phyloP scores from a whole-genome alignment of 177 flowering plant species.

The Vitis hybrid region DNA sequence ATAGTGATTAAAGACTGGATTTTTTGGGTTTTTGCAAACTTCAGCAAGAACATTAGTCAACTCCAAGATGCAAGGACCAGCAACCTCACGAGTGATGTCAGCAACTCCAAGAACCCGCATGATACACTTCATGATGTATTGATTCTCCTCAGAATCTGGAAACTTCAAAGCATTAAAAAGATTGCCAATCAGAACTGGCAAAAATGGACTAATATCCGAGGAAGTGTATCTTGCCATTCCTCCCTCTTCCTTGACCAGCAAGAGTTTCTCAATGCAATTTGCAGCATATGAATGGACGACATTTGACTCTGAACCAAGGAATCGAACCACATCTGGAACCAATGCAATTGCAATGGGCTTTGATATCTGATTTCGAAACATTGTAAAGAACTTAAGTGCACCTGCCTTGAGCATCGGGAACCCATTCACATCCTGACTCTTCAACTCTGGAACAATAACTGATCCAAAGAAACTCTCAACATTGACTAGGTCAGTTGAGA shows the following conservation, averaged over 20 bases:
- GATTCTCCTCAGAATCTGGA: conserved; percentile 91
- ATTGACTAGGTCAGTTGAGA: conserved; percentile 79
- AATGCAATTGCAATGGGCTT: conserved; percentile 55
- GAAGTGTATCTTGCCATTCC: conserved; percentile 61
- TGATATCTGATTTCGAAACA: conserved; percentile 68
- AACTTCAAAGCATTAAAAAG: conserved; percentile 71
- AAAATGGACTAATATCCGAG: conserved; percentile 57
- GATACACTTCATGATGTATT: conserved; percentile 88
- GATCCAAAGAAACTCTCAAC: conserved; percentile 67
- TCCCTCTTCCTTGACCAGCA: conserved; percentile 81
- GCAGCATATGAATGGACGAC: conserved; percentile 98
- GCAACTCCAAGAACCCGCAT: conserved; percentile 90
- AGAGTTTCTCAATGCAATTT: conserved; percentile 85
- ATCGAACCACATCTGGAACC: conserved; percentile 69
- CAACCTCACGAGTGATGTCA: conserved; percentile 63
- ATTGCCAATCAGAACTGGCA: conserved; percentile 62
- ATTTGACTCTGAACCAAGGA: conserved; percentile 77
- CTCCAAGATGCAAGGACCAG: conserved; percentile 63
- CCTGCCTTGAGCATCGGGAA: conserved; percentile 92
- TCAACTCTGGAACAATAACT: conserved; percentile 80
- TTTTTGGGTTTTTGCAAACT: conserved; percentile 87
- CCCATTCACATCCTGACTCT: conserved; percentile 65
- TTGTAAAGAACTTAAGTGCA: conserved; percentile 83
- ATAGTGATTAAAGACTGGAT: conserved; percentile 86
- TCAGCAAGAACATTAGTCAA: conserved; percentile 61